Base-by-base conservation (phyloP, 805 yeast species). In the Candida koratica region DNA sequence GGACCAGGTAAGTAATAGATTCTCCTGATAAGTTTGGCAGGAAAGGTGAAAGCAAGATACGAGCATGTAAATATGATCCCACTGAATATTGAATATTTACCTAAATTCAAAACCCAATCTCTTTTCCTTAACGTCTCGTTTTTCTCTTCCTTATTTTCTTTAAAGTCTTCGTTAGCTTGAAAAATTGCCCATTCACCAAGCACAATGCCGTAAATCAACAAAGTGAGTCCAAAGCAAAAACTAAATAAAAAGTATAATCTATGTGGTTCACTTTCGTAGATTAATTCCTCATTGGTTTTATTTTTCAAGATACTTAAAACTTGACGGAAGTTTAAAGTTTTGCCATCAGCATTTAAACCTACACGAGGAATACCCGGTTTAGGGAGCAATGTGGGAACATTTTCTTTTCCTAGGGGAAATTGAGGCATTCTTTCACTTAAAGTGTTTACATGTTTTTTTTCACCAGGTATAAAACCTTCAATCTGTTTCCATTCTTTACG, bases 201-300 rank as follows among this genome's bases (percentile, higher is more conserved):
- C 3, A 73, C 76, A 32, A 81, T 55, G 5, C 83, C 84, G 54
- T 85, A 85, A n/a, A 81, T 67, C 2, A 82, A 66, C 47, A 82
- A 75, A 8, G 81, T 77, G 25, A 84, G 60, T 0, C 88, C 85
- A 51, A 81, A 69, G 29, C 84, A 77, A 43, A 79, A 76, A 52
- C 84, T 75, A 14, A 77, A 72, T 8, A 84, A 61, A 55, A 84
- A 85, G 56, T 84, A 86, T 20, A 84, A 64, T 38, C 83, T 65
- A 53, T 86, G 95, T 0, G 93, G 84, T 58, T 86, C 95, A 17
- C 88, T 77, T 64, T 84, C 90, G 58, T 85, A 86, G 28, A 85
- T 69, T 36, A 85, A 63, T 50, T 84, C 94, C 1, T 90, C 90
- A 32, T 72, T 69, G 9, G 58, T 60, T 46, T 79, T 75, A 25